Percentiles rank a stretch among this genome's conserved stretches.
Evolutionary conservation across 192 early-diverging fungal genomes (phyloP).

Genomic region (Coemansia sp.): DNA sequence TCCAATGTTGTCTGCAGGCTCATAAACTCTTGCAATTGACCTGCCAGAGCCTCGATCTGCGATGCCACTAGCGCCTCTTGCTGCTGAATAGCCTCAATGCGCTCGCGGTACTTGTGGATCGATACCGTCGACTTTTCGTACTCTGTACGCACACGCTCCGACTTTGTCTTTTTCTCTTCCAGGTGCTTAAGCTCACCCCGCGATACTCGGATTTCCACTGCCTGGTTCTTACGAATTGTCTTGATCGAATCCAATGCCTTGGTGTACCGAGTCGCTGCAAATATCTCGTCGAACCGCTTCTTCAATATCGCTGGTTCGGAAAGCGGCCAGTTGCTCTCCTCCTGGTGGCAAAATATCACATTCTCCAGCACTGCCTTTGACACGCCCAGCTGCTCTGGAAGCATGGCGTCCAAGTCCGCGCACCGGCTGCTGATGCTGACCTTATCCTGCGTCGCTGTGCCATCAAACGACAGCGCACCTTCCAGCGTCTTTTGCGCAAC

Average conservation of each 20-base stretch:
- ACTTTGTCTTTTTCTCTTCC: conserved; percentile 68
- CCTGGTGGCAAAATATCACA: conserved; percentile 99
- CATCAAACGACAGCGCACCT: conserved; percentile 60
- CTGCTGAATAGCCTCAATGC: conserved; percentile 41
- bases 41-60: conserved; percentile 50
- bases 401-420: conserved; percentile 80
- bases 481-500: conserved; percentile 79
- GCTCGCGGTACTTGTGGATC: conserved; percentile 52
- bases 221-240: conserved; percentile 68
- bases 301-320: conserved; percentile 83
- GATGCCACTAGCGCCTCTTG: conserved; percentile 48
- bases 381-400: conserved; percentile 86
- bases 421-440: conserved; percentile 77
- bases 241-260: conserved; percentile 88
- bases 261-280: conserved; percentile 87
- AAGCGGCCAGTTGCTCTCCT: conserved; percentile 96
- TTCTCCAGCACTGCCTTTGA: conserved; percentile 91
- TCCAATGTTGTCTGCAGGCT: conserved; percentile 36
- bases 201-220: conserved; percentile 62
- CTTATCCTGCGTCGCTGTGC: conserved; percentile 61
- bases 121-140: conserved; percentile 40
- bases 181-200: conserved; percentile 65
- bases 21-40: conserved; percentile 52
- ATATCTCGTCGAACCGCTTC: conserved; percentile 99
- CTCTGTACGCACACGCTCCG: conserved; percentile 60